Conservation (phyloP, 2,329 filamentous ascomycete genomes). For the Sphaerulina vaccinii region DNA sequence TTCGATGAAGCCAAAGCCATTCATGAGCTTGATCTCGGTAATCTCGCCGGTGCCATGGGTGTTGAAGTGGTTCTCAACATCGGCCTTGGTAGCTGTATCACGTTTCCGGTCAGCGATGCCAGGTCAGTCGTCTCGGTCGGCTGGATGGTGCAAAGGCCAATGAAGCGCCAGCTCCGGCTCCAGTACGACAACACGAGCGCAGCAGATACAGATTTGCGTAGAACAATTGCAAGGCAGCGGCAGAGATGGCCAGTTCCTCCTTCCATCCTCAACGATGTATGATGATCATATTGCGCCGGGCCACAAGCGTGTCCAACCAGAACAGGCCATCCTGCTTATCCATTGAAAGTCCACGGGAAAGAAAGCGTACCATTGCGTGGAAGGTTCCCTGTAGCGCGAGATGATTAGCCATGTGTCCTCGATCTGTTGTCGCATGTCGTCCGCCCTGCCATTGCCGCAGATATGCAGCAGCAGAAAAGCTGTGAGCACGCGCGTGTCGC, state of each 20-base stretch:
- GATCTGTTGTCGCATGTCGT: not conserved
- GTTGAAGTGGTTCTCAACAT: slow-evolving; percentile 93
- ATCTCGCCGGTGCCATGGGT: slow-evolving; percentile 96
- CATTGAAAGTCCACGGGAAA: slow-evolving; percentile 32
- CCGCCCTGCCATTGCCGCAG: slow-evolving; percentile 13
- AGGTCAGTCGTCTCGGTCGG: slow-evolving; percentile 25
- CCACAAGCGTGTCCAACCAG: slow-evolving; percentile 22
- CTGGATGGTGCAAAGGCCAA: slow-evolving; percentile 15
- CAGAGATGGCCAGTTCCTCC: slow-evolving; percentile 23
- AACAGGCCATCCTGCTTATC: slow-evolving; percentile 27
- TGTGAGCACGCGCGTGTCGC: not conserved
- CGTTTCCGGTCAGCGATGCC: slow-evolving; percentile 48
- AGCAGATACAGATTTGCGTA: slow-evolving; percentile 11
- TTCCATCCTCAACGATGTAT: slow-evolving; percentile 18
- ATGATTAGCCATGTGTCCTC: slow-evolving; percentile 7
- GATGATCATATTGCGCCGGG: slow-evolving; percentile 19
- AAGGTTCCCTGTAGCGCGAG: slow-evolving; percentile 67
- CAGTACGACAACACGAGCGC: slow-evolving; percentile 23
- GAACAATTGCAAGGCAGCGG: slow-evolving; percentile 16
- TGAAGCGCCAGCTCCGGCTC: slow-evolving; percentile 33
- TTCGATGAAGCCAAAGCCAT: slow-evolving; percentile 98
- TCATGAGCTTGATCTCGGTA: slow-evolving; percentile 99
- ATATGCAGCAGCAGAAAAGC: not conserved
- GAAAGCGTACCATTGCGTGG: slow-evolving; percentile 80
- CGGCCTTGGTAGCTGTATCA: slow-evolving; percentile 83